A percentile compares a stretch with the other conserved stretches of the same genome.
phyloP scores from a whole-genome alignment of 83 land plant genomes.

The Thuja plicata region DNA sequence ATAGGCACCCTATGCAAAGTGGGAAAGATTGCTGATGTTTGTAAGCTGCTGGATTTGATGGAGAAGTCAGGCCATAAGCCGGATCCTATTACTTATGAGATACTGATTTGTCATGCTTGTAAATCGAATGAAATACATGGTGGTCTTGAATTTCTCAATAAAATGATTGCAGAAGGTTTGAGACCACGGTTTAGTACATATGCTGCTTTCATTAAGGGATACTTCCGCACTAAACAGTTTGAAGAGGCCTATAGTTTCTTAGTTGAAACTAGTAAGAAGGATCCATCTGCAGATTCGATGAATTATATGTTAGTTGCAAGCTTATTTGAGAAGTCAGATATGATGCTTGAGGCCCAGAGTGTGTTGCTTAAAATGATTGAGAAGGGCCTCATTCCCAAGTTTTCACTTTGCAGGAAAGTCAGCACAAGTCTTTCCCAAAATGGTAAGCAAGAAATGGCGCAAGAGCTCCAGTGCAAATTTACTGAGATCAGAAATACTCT shows the following conservation, averaged over 20 bases:
- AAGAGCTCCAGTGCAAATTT: neutral
- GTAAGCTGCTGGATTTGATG: constrained; percentile 33
- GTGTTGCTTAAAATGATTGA: constrained; percentile 46
- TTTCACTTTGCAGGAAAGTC: constrained; percentile 28
- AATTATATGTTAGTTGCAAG: constrained; percentile 38
- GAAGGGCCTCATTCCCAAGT: constrained; percentile 36
- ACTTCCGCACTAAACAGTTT: constrained; percentile 15
- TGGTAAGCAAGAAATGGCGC: constrained; percentile 30
- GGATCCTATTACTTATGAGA: constrained; percentile 41
- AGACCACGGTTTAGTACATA: constrained; percentile 44
- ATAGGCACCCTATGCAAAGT: constrained; percentile 40
- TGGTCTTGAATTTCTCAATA: constrained; percentile 27
- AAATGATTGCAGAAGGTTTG: constrained; percentile 32
- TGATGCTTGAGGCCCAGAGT: constrained; percentile 19
- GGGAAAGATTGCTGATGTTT: constrained; percentile 25
- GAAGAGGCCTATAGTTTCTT: constrained; percentile 37
- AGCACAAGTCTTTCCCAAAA: constrained; percentile 17
- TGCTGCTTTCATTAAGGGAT: constrained; percentile 48
- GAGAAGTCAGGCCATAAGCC: constrained; percentile 25
- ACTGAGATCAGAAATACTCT: neutral
- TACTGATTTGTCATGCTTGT: constrained; percentile 25
- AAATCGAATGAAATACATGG: constrained; percentile 23
- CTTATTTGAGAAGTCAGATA: constrained; percentile 25
- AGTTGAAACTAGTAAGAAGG: constrained; percentile 30
- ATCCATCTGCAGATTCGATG: constrained; percentile 20